phyloP scores from a whole-genome alignment of 2,329 filamentous ascomycete species.

The Nannizzia gypsea region DNA sequence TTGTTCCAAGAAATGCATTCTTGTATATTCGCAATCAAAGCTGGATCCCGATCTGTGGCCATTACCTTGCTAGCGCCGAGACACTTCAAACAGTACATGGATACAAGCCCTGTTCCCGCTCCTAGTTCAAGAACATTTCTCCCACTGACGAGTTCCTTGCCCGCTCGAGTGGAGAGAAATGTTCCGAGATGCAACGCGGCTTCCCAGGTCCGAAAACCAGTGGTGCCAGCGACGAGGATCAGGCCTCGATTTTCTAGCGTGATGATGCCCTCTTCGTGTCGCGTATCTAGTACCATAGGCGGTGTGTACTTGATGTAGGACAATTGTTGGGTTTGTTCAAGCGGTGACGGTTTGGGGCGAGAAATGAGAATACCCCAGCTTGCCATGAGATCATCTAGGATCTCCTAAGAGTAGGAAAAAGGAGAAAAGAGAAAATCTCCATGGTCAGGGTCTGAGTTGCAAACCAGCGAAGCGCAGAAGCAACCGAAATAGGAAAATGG shows the following conservation, averaged over 20 bases:
- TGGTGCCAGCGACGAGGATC: constrained; percentile 48
- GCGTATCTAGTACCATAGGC: constrained; percentile 16
- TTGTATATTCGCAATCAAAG: constrained; percentile 30
- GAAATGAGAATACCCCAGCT: constrained; percentile 54
- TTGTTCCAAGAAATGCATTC: constrained; percentile 28
- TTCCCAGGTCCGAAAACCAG: constrained; percentile 59
- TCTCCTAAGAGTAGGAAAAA: constrained; percentile 46
- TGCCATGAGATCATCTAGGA: constrained; percentile 68
- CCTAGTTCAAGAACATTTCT: constrained; percentile 54
- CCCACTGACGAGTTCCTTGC: constrained; percentile 36
- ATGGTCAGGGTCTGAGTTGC: constrained; percentile 15
- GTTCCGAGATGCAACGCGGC: constrained; percentile 52
- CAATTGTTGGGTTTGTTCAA: constrained; percentile 55
- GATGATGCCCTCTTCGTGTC: constrained; percentile 20
- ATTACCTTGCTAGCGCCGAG: constrained; percentile 44
- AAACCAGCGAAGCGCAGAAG: constrained; percentile 8
- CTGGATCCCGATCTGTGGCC: constrained; percentile 50
- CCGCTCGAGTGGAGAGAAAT: constrained; percentile 41
- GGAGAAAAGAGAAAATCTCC: constrained; percentile 10
- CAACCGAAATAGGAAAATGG: neutral
- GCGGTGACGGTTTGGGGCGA: constrained; percentile 51
- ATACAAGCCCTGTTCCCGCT: constrained; percentile 55
- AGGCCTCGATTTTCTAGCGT: constrained; percentile 45
- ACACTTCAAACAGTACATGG: constrained; percentile 50
- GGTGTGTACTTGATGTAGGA: constrained; percentile 61